Conservation (phyloP, 768 basidiomycete genomes). For the Podaxis sp. region DNA sequence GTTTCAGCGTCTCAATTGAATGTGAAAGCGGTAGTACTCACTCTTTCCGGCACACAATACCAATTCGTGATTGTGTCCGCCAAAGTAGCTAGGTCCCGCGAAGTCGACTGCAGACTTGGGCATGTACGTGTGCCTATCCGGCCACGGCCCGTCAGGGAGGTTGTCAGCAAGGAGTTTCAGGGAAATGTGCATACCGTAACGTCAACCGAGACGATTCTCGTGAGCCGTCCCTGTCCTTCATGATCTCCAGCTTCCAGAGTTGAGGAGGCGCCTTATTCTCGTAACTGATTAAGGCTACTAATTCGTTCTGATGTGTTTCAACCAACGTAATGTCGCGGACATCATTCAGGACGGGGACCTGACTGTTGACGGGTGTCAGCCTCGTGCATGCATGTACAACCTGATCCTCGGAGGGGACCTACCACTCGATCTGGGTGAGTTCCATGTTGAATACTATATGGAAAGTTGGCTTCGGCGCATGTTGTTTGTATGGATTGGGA, state of each 20-base stretch:
- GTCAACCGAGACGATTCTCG: constrained; percentile 34
- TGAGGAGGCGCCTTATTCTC: constrained; percentile 79
- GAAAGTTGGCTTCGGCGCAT: background rate
- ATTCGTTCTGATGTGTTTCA: constrained; percentile 43
- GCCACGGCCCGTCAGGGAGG: constrained; percentile 15
- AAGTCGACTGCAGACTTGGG: constrained; percentile 69
- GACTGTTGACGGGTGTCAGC: constrained; percentile 34
- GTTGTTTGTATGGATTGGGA: constrained; percentile 23
- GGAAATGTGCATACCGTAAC: constrained; percentile 30
- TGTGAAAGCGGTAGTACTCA: constrained; percentile 21
- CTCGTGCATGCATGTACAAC: background rate
- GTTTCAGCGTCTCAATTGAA: background rate
- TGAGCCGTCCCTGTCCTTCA: constrained; percentile 50
- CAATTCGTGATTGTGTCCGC: constrained; percentile 75
- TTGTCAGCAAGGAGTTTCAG: background rate
- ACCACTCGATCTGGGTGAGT: constrained; percentile 69
- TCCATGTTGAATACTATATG: constrained; percentile 63
- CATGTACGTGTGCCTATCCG: constrained; percentile 68
- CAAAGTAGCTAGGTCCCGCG: constrained; percentile 81
- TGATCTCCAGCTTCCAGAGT: constrained; percentile 67
- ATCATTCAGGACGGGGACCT: constrained; percentile 71
- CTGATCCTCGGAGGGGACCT: constrained; percentile 17
- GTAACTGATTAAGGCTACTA: constrained; percentile 68
- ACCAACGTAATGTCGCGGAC: constrained; percentile 70
- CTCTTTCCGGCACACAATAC: constrained; percentile 80